Base-by-base conservation (phyloP, 2,329 filamentous ascomycete genomes). In the Talaromyces sp. region DNA sequence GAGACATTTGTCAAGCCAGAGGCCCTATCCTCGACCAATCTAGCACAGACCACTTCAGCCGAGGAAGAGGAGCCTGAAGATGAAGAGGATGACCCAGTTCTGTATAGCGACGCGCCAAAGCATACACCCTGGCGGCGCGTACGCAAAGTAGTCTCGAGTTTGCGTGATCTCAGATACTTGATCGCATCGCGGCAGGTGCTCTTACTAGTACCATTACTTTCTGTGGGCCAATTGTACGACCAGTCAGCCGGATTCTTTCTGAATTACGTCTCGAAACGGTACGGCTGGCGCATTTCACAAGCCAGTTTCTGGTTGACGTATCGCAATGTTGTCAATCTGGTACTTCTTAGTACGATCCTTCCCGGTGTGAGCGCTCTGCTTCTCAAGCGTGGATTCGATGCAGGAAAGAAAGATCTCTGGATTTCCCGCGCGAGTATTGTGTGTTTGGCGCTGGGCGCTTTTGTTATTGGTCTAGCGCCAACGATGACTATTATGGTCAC, bases 281-380 rank as follows among this genome's bases (percentile, higher is more conserved):
- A 66, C 50, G 65, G 50, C n/a, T 66, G 65, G 65, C 65, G 65
- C 5, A 50, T 64, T 48, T 66, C 65, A 6, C 65, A 66, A 62
- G 65, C 65, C 11, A 62, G 62, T 43, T 66, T 66, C 37, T 64
- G 60, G 65, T 24, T 66, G 33, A 63, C 62, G 31, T 66, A 66
- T 54, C 61, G 65, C 41, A 64, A 64, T 24, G 19, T 66, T 31
- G 61, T 66, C 50, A 66, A 66, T 24, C 22, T 66, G 24, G 45
- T 66, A 39, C 62, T 66, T 16, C 19, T 66, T 43, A 66, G 48
- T 22, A 64, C 60, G 2, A 64, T 66, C 11, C 58, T 66, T 3
- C 65, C 65, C 2, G 57, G 33, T 0, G 10, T 66, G 13, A 64
- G 65, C n/a, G 43, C 43, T 3, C 13, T 64, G 31, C 61, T 66